These are phyloP conservation scores for Moricandia moricandioides DNA, from an alignment of 345 rosid species.

Conservation along the genomic window DNA sequence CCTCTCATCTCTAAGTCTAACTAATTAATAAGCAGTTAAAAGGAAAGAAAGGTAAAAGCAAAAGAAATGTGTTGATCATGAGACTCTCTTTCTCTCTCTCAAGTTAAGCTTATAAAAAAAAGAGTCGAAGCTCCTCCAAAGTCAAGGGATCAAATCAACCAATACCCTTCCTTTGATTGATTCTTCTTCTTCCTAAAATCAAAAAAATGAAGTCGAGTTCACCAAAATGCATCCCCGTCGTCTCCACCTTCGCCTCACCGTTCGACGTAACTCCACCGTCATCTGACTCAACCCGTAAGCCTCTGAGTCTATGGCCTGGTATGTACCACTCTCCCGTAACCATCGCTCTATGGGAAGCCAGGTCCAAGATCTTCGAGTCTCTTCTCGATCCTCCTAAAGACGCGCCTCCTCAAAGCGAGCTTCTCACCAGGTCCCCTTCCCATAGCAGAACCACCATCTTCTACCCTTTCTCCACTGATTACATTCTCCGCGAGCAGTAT, in stretches of 20 bases:
- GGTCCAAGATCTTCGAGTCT: slow-evolving; percentile 67
- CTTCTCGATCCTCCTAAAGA: slow-evolving; percentile 76
- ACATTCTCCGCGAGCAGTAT: slow-evolving; percentile 71
- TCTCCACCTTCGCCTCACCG: slow-evolving; percentile 62
- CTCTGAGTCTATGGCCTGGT: slow-evolving; percentile 82
- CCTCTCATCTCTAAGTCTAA: not conserved
- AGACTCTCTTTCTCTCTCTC: not conserved
- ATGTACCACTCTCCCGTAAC: slow-evolving; percentile 88
- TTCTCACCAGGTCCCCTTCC: slow-evolving; percentile 55
- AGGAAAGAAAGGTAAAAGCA: not conserved
- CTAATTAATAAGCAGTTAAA: not conserved
- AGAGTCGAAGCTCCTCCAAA: slow-evolving; percentile 11
- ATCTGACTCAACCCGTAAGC: slow-evolving; percentile 49
- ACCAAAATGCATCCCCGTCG: slow-evolving; percentile 53
- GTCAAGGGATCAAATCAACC: slow-evolving; percentile 13
- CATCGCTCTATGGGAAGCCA: slow-evolving; percentile 75
- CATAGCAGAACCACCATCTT: slow-evolving; percentile 67
- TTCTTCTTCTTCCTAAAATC: slow-evolving; percentile 12
- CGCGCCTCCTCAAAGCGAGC: slow-evolving; percentile 79
- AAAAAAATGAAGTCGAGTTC: slow-evolving; percentile 38
- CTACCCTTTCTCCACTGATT: slow-evolving; percentile 67
- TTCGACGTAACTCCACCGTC: slow-evolving; percentile 21
- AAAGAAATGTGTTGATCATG: slow-evolving; percentile 5
- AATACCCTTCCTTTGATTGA: slow-evolving; percentile 21
- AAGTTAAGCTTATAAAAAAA: not conserved